Base-by-base conservation (phyloP, 805 yeast genomes). In the Blastobotrys americana region DNA sequence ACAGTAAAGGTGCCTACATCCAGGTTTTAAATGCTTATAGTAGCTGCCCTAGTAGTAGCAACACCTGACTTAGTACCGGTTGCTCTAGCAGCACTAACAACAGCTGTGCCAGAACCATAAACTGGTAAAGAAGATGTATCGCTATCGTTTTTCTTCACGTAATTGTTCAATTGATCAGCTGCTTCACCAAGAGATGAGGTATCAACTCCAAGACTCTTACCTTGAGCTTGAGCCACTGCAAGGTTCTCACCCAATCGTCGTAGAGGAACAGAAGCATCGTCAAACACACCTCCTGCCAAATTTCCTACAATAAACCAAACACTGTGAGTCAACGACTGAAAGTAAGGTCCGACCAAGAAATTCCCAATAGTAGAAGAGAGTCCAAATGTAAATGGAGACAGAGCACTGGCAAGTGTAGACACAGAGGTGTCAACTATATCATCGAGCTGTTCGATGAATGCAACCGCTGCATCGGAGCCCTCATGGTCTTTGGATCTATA, bases 361-460 rank as follows among this genome's bases (percentile, higher is more conserved):
- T 44, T 44, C 6, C 49, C 51, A 17, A 45, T 16, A 1, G 35
- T 38, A 38, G 22, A 34, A 10, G 51, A 47, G 3, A 42, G 31
- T 17, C 51, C 51, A 6, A 36, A 27, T 5, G 59, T 55, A 15
- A 52, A 8, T 15, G 53, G 50, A 17, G 41, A 41, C 13, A 51
- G 44, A 16, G 47, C 49, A 37, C 36, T 39, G 25, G 46, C 34
- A 18, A 53, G 36, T n/a, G 50, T 48, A 13, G 31, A 25, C 31
- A 25, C 31, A 8, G 31, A 8, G 13, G 10, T 25, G 31, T 25
- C 31, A 8, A 25, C 31, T 13, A 25, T 13, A 13, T 25, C 31
- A 13, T 25, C 31, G 31, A 25, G 10, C 31, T 25, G 8, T 13
- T 25, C 31, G 13, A 25, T 25, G 10, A 25, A 25, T 13, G 10